phyloP scores from a whole-genome alignment of 2,329 filamentous ascomycete genomes.

The Stromatinia cepivora region DNA sequence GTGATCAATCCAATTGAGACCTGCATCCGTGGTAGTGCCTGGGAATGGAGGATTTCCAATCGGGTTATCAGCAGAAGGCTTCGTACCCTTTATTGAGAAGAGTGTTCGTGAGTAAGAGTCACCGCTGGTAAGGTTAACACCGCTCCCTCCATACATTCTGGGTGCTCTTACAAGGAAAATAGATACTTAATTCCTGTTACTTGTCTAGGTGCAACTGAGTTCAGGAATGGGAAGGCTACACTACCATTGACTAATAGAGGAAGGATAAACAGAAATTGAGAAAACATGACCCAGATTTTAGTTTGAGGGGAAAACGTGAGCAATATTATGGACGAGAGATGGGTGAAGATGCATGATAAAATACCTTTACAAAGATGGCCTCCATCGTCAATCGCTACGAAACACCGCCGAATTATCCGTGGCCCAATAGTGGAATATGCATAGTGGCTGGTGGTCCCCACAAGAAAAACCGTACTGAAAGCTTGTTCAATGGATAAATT shows the following conservation, averaged over 20 bases:
- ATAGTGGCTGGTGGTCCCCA: not conserved
- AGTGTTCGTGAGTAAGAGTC: slow-evolving; percentile 12
- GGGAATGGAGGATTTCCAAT: slow-evolving; percentile 19
- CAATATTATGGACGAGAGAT: no score
- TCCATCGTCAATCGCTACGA: not conserved
- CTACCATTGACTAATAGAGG: not conserved
- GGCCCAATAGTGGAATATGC: not conserved
- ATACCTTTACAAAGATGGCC: not conserved
- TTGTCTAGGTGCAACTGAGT: not conserved
- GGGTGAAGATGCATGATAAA: not conserved
- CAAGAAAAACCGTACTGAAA: slow-evolving; percentile 11
- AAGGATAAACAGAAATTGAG: not conserved
- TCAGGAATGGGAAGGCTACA: not conserved
- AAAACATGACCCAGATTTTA: not conserved
- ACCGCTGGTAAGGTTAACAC: not conserved
- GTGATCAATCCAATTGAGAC: slow-evolving; percentile 15
- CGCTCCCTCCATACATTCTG: not conserved
- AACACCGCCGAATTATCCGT: slow-evolving; percentile 9
- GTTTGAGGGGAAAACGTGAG: not conserved
- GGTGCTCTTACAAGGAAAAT: not conserved
- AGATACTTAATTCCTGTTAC: not conserved
- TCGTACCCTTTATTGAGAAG: slow-evolving; percentile 14
- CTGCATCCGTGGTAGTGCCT: slow-evolving; percentile 4
- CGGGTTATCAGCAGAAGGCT: slow-evolving; percentile 6
- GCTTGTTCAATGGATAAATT: not conserved